phyloP scores from a whole-genome alignment of 768 basidiomycete genomes.

The Mycena floridula region DNA sequence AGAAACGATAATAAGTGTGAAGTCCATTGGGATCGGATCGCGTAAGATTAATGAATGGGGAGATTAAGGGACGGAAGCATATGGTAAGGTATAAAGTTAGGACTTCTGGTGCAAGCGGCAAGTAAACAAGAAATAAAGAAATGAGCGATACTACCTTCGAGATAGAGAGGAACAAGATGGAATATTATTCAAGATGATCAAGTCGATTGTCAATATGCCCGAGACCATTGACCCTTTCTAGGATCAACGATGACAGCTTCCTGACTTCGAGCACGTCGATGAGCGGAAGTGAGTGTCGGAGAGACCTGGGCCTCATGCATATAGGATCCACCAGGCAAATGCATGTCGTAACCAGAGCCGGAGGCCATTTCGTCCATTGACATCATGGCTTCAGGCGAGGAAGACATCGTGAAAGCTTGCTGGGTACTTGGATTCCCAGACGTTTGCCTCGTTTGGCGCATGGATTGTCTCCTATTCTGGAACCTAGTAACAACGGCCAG shows the following conservation, averaged over 20 bases:
- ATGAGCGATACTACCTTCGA: background rate
- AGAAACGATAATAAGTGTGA: background rate
- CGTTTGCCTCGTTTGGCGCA: conserved; percentile 71
- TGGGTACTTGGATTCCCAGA: conserved; percentile 39
- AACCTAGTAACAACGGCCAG: conserved; percentile 62
- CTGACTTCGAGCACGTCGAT: conserved; percentile 38
- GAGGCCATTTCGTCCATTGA: conserved; percentile 36
- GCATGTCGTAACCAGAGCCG: conserved; percentile 26
- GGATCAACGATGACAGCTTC: conserved; percentile 36
- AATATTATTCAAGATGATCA: conserved; percentile 11
- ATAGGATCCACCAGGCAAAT: conserved; percentile 29
- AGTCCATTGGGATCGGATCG: background rate
- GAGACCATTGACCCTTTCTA: conserved; percentile 41
- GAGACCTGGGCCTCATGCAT: conserved; percentile 33
- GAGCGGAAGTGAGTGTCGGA: conserved; percentile 22
- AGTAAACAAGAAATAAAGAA: conserved; percentile 9
- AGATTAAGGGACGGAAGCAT: conserved; percentile 26
- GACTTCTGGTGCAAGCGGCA: conserved; percentile 25
- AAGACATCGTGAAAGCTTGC: conserved; percentile 40
- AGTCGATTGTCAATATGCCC: no score
- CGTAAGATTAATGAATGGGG: conserved; percentile 20
- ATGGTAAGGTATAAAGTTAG: conserved; percentile 26
- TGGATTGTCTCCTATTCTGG: conserved; percentile 82
- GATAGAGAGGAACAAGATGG: background rate
- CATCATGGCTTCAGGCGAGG: conserved; percentile 28